A percentile compares a stretch with the other conserved stretches of the same genome.
phyloP scores from a whole-genome alignment of 1,139 yeast genomes.

The Nakaseomyces kungkrabaensis region DNA sequence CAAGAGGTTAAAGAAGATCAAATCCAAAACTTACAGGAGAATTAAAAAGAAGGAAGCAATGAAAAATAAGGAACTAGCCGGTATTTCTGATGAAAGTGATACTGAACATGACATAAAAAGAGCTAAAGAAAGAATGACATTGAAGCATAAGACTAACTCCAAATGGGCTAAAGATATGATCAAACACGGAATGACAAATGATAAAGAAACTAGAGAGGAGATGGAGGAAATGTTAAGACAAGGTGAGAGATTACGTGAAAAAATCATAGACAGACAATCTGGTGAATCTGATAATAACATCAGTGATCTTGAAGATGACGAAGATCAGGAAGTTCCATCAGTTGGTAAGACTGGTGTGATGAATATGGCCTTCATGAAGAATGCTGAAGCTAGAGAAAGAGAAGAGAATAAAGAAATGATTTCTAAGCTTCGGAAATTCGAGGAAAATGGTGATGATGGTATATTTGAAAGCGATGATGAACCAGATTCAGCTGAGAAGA shows the following conservation, averaged over 20 bases:
- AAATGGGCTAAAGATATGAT: constrained; percentile 91
- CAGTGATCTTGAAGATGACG: constrained; percentile 44
- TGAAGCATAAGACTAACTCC: constrained; percentile 79
- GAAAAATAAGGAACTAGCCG: constrained; percentile 61
- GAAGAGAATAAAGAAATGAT: constrained; percentile 46
- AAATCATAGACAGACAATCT: constrained; percentile 59
- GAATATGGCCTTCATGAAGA: constrained; percentile 90
- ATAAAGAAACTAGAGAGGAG: constrained; percentile 71
- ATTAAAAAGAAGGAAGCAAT: constrained; percentile 78
- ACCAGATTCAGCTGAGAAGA: constrained; percentile 24
- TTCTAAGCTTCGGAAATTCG: constrained; percentile 40
- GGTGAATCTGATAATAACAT: constrained; percentile 31
- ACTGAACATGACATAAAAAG: constrained; percentile 64
- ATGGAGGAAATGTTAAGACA: constrained; percentile 89
- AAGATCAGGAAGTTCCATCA: constrained; percentile 34
- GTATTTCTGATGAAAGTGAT: constrained; percentile 42
- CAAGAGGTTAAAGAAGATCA: constrained; percentile 83
- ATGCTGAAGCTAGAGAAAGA: constrained; percentile 61
- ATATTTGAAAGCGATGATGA: constrained; percentile 32
- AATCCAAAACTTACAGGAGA: constrained; percentile 80
- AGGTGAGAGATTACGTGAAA: constrained; percentile 67
- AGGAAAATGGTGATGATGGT: constrained; percentile 36
- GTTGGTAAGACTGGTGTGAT: constrained; percentile 75
- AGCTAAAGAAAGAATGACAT: constrained; percentile 85
- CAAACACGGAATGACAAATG: constrained; percentile 83